A percentile compares a stretch with the other conserved stretches of the same genome.
Evolutionary conservation across 163 green algal species (phyloP).

Genomic region (Chlamydomonas reinhardtii): DNA sequence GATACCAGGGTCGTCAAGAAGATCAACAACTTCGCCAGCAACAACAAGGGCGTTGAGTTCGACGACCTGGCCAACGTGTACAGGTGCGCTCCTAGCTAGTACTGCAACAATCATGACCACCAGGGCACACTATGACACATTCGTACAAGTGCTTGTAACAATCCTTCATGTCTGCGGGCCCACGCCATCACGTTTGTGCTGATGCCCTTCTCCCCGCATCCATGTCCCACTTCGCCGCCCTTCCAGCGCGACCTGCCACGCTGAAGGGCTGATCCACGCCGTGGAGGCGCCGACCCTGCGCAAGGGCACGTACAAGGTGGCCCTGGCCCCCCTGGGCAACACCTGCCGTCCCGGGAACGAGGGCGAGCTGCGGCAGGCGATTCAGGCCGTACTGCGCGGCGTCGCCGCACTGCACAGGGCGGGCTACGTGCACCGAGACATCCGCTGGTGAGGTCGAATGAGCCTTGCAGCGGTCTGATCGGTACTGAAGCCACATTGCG

Average conservation of each 20-base stretch:
- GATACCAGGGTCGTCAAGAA: slow-evolving; percentile 21
- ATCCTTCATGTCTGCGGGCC: no score
- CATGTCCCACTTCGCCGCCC: not conserved
- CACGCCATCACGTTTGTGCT: no score
- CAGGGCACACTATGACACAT: not conserved
- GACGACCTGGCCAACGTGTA: slow-evolving; percentile 30
- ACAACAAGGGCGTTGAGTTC: slow-evolving; percentile 30
- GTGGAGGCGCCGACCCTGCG: slow-evolving; percentile 7
- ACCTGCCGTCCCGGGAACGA: slow-evolving; percentile 7
- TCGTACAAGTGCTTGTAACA: not conserved
- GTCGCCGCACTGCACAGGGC: slow-evolving; percentile 17
- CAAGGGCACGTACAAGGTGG: slow-evolving; percentile 14
- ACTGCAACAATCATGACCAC: no score
- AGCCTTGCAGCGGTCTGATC: slow-evolving; percentile 9
- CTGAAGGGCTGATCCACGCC: slow-evolving; percentile 23
- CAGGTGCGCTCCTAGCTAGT: not conserved
- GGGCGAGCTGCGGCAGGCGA: slow-evolving; percentile 27
- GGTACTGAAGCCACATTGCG: not conserved
- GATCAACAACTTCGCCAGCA: slow-evolving; percentile 32
- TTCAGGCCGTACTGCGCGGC: slow-evolving; percentile 25
- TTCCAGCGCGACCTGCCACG: slow-evolving; percentile 6
- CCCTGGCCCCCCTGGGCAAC: slow-evolving; percentile 20
- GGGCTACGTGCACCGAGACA: slow-evolving; percentile 26
- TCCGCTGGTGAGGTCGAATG: slow-evolving; percentile 24
- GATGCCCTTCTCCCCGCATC: no score